These are phyloP conservation scores for sweet orange (Citrus sinensis) DNA, from an alignment of 345 rosid species.

Conservation along the genomic window DNA sequence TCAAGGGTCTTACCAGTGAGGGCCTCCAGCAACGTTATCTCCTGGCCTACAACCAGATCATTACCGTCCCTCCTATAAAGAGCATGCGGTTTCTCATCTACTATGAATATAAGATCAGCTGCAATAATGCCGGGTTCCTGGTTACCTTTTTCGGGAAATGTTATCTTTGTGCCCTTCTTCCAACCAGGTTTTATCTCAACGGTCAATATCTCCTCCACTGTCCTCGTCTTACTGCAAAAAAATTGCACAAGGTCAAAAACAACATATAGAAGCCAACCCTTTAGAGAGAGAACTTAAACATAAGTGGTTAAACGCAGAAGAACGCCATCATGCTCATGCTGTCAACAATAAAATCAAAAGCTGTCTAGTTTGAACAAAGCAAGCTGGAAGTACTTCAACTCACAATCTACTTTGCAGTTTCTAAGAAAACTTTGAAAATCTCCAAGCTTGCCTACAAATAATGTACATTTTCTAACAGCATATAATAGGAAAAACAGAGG, in stretches of 20 bases:
- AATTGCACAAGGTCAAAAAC: constrained; percentile 18
- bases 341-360: not conserved
- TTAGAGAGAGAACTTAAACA: not conserved
- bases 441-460: not conserved
- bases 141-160: constrained; percentile 85
- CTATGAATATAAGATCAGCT: constrained; percentile 70
- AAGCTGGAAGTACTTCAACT: not conserved
- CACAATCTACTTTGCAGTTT: not conserved
- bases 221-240: constrained; percentile 49
- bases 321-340: not conserved
- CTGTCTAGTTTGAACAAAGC: not conserved
- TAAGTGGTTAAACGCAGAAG: not conserved
- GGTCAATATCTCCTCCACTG: constrained; percentile 71
- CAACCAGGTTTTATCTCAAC: constrained; percentile 94
- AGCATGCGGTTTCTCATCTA: constrained; percentile 87
- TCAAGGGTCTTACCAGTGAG: constrained; percentile 76
- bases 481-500: not conserved
- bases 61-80: constrained; percentile 78
- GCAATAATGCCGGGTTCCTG: constrained; percentile 78
- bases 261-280: constrained; percentile 3
- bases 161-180: constrained; percentile 95
- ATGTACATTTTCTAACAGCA: not conserved
- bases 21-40: constrained; percentile 83
- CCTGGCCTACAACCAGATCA: constrained; percentile 66
- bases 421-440: not conserved